A percentile compares a stretch with the other conserved stretches of the same genome.
Conservation (phyloP, 2,329 filamentous ascomycete species). For the Gliomastix tumulicola region DNA sequence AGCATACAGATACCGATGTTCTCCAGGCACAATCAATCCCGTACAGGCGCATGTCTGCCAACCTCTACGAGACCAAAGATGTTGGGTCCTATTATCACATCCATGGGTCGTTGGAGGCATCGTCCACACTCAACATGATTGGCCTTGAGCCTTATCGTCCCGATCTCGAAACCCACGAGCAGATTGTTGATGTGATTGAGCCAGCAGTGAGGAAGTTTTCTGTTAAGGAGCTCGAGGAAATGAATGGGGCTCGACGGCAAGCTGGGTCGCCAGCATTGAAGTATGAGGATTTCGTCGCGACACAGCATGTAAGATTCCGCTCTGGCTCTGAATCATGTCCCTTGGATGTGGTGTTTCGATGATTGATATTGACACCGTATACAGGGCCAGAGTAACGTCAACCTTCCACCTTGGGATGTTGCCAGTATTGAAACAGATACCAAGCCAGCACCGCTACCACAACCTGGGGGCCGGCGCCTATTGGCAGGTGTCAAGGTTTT, state of each 20-base stretch:
- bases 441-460: constrained; percentile 32
- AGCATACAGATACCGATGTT: constrained; percentile 58
- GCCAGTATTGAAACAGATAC: constrained; percentile 41
- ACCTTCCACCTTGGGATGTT: constrained; percentile 40
- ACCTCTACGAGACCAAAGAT: constrained; percentile 61
- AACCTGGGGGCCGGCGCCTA: constrained; percentile 15
- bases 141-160: constrained; percentile 56
- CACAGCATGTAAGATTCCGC: constrained; percentile 27
- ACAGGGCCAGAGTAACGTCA: constrained; percentile 36
- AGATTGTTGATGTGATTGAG: constrained; percentile 54
- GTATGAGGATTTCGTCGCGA: constrained; percentile 50
- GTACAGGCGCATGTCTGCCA: constrained; percentile 67
- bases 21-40: constrained; percentile 62
- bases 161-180: constrained; percentile 51
- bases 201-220: constrained; percentile 48
- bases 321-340: constrained; percentile 11
- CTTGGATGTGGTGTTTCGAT: too few species aligned
- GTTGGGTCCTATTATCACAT: constrained; percentile 66
- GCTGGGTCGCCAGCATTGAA: constrained; percentile 56
- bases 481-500: constrained; percentile 62
- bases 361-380: too few species aligned
- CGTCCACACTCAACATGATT: constrained; percentile 62
- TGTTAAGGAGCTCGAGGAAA: constrained; percentile 45
- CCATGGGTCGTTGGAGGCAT: constrained; percentile 67
- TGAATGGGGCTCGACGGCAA: constrained; percentile 49